Evolutionary conservation across 176 grass and related monocot genomes (phyloP).

Genomic region (Leersia perrieri): DNA sequence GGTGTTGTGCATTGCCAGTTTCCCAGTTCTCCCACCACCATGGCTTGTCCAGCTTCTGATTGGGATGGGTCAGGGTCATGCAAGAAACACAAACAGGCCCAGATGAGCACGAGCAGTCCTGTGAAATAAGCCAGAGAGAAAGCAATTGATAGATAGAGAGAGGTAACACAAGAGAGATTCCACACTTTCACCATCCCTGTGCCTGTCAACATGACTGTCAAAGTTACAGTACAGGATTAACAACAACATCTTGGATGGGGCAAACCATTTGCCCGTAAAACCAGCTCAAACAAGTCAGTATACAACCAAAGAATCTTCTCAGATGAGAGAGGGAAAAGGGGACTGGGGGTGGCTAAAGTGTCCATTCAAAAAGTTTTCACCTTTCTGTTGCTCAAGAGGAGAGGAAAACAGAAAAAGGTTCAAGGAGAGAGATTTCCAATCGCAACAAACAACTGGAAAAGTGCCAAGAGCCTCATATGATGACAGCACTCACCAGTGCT

Average conservation of each 20-base stretch:
- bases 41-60: slow-evolving; percentile 25
- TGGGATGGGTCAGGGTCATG: slow-evolving; percentile 41
- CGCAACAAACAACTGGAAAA: slow-evolving; percentile 44
- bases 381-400: slow-evolving; percentile 45
- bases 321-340: slow-evolving; percentile 12
- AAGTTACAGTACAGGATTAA: slow-evolving; percentile 16
- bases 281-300: background rate
- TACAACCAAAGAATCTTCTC: slow-evolving; percentile 42
- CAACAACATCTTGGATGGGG: slow-evolving; percentile 29
- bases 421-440: slow-evolving; percentile 24
- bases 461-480: slow-evolving; percentile 1
- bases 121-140: background rate
- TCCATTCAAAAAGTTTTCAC: slow-evolving; percentile 28
- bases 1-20: slow-evolving; percentile 46
- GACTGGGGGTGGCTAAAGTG: slow-evolving; percentile 2
- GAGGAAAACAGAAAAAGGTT: background rate
- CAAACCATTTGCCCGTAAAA: slow-evolving; percentile 28
- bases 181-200: slow-evolving; percentile 16
- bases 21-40: slow-evolving; percentile 42
- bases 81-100: slow-evolving; percentile 17
- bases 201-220: background rate
- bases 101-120: slow-evolving; percentile 29
- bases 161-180: slow-evolving; percentile 32
- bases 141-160: background rate
- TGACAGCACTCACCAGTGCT: background rate